Conservation (phyloP, 2,329 filamentous ascomycete genomes). For the Sporothrix variecibatus region DNA sequence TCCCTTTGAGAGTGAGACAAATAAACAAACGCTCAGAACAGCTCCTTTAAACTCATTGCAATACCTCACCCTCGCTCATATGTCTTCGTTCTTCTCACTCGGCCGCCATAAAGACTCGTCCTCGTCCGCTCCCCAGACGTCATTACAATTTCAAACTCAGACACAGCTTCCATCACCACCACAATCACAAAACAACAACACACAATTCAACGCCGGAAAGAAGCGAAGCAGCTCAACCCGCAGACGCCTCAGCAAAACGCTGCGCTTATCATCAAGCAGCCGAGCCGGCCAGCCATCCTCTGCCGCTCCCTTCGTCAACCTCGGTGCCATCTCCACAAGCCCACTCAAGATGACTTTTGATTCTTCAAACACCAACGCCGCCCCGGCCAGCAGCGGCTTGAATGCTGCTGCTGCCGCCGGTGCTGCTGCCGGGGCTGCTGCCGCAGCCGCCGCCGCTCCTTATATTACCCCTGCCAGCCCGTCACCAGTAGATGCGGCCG, state of each 20-base stretch:
- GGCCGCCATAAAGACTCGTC: conserved; percentile 14
- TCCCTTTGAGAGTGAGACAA: background rate
- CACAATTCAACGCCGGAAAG: background rate
- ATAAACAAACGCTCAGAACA: background rate
- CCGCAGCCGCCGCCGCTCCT: background rate
- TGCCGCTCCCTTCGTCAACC: background rate
- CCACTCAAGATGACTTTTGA: conserved; percentile 13
- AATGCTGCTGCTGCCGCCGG: background rate
- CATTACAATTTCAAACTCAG: background rate
- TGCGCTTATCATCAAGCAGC: background rate
- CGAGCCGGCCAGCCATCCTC: background rate
- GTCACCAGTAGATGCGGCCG: background rate
- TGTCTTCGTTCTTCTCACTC: conserved; percentile 16
- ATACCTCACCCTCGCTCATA: background rate
- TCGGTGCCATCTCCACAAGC: conserved; percentile 13
- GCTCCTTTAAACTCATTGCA: background rate
- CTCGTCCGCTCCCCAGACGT: background rate
- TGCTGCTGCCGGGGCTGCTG: background rate
- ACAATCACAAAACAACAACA: background rate
- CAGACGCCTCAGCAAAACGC: conserved; percentile 17
- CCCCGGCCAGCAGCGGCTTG: background rate
- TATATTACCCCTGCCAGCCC: background rate
- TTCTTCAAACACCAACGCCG: background rate
- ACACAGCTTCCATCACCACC: background rate
- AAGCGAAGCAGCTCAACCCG: background rate